Evolutionary conservation across 2,329 filamentous ascomycete species (phyloP), one percentile per base, ranked within the genome.

Genomic region (Cryphonectria naterciae): DNA sequence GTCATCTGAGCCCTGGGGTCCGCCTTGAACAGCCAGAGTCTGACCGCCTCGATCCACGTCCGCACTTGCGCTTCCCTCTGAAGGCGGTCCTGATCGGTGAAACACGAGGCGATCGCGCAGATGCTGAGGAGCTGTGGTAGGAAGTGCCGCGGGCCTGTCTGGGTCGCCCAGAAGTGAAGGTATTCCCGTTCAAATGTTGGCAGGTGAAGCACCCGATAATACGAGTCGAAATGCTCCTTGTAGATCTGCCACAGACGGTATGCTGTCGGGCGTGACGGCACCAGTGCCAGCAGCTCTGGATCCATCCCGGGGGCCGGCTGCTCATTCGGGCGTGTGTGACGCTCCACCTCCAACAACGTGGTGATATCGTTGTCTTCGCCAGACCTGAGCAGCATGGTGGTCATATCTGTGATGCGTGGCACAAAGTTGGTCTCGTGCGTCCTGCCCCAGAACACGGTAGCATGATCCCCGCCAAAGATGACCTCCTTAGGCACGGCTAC

Each of bases 141-240:
- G 28, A 71, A 71, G 37, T 63, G 19, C 35, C 58, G 66, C 22
- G 69, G 66, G 15, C 60, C 65, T 6, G 58, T 46, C 17, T 56
- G 60, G 8, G 60, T 64, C 70, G 73, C 43, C 75, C 75, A 75
- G 39, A 75, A 75, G 1, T 68, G 62, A 32, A 49, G 54, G 56
- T 75, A 76, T 25, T 76, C 72, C 60, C 65, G 71, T 63, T 66
- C 67, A 19, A 76, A 76, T 10, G 73, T 71, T 15, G 75, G 74
- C 7, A 74, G 70, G 64, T 76, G 74, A 25, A 76, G 60, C 22
- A 75, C 69, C 25, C 72, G 74, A 71, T 76, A 73, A n/a, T 75
- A 61, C 35, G 70, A 72, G 39, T 74, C 73, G 35, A 74, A 41
- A 2, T 73, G 64, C 65, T 73, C 66, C 35, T 74, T 67, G 46